These are phyloP conservation scores for Clarireedia monteithiana DNA, from an alignment of 2,329 filamentous ascomycete genomes.

Conservation along the genomic window DNA sequence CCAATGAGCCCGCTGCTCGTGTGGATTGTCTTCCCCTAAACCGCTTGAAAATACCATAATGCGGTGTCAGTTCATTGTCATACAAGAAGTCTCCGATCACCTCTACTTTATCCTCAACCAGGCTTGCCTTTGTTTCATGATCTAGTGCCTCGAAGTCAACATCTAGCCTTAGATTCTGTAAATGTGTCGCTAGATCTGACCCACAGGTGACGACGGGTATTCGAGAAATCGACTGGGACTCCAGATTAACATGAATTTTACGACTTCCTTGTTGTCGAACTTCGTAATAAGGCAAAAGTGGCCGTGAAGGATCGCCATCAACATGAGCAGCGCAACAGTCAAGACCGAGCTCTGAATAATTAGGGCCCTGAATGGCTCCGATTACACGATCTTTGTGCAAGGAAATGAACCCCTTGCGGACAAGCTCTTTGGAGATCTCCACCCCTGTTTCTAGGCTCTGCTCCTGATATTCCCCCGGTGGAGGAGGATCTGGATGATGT, in stretches of 20 bases:
- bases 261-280: conserved; percentile 34
- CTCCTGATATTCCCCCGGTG: not conserved
- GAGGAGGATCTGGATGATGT: not conserved
- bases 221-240: not conserved
- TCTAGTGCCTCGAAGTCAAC: not conserved
- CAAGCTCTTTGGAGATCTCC: conserved; percentile 29
- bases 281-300: conserved; percentile 39
- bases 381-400: conserved; percentile 39
- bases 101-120: not conserved
- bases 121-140: not conserved
- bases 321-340: conserved; percentile 43
- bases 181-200: not conserved
- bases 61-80: not conserved
- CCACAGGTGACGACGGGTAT: not conserved
- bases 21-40: not conserved
- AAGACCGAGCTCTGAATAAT: conserved; percentile 39
- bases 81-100: not conserved
- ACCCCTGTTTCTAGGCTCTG: not conserved
- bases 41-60: not conserved
- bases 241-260: conserved; percentile 19
- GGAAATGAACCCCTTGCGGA: conserved; percentile 36
- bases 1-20: too few species aligned
- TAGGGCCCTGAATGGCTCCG: conserved; percentile 48
- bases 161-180: not conserved
- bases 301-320: conserved; percentile 34